These are phyloP conservation scores for Rheum nobile DNA, from an alignment of 148 eudicot species.

Conservation along the genomic window DNA sequence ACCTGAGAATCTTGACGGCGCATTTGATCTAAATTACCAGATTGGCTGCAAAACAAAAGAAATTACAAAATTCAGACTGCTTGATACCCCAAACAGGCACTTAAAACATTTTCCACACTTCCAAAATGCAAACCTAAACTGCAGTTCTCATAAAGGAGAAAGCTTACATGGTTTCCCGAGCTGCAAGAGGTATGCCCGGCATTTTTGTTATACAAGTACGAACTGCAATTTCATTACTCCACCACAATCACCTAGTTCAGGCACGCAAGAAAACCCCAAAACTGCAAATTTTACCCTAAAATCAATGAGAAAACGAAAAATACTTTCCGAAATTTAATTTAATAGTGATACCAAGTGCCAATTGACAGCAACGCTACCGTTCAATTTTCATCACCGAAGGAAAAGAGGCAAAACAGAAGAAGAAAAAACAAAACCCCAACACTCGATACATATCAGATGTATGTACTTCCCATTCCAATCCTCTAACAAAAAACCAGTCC, in stretches of 20 bases:
- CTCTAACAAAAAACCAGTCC: not conserved
- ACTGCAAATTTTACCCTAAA: not conserved
- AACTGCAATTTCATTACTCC: not conserved
- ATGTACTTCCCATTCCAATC: not conserved
- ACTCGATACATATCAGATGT: not conserved
- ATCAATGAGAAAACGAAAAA: not conserved
- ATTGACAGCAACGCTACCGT: not conserved
- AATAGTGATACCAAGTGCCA: not conserved
- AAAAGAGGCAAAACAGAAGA: not conserved
- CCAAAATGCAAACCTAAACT: not conserved
- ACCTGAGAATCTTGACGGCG: slow-evolving; percentile 59
- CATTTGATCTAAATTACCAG: slow-evolving; percentile 65
- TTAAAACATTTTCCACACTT: not conserved
- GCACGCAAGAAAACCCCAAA: not conserved
- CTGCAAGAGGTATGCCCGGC: slow-evolving; percentile 92
- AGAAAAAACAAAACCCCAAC: not conserved
- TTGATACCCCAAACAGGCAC: not conserved
- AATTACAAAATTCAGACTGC: not conserved
- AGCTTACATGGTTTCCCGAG: slow-evolving; percentile 68
- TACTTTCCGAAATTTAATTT: not conserved
- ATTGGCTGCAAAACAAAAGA: slow-evolving; percentile 37
- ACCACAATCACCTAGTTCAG: not conserved
- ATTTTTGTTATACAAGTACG: slow-evolving; percentile 26
- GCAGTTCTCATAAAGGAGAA: slow-evolving; percentile 7
- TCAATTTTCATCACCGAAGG: not conserved